Evolutionary conservation across 2,329 filamentous ascomycete species (phyloP).

Genomic region (Setomelanomma holmii): DNA sequence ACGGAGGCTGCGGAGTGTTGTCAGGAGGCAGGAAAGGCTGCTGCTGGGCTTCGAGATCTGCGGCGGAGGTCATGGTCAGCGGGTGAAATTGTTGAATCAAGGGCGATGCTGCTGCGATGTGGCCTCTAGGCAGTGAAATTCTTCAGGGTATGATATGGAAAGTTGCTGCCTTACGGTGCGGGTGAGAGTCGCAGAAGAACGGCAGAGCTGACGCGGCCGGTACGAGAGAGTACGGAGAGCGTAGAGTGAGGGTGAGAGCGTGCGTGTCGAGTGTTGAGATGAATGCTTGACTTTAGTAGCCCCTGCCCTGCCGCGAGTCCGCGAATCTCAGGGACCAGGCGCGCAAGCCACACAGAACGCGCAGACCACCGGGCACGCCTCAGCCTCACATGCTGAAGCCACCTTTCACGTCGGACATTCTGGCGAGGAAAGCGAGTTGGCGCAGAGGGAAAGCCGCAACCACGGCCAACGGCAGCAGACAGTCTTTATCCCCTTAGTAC

Average conservation of each 20-base stretch:
- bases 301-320: slow-evolving; percentile 22
- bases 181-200: slow-evolving; percentile 15
- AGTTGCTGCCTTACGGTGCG: slow-evolving; percentile 38
- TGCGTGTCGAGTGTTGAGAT: slow-evolving; percentile 10
- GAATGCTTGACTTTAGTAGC: slow-evolving; percentile 10
- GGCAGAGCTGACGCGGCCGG: slow-evolving; percentile 34
- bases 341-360: slow-evolving; percentile 16
- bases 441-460: not conserved
- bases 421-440: slow-evolving; percentile 1
- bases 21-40: slow-evolving; percentile 31
- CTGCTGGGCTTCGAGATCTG: slow-evolving; percentile 40
- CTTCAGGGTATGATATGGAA: slow-evolving; percentile 16
- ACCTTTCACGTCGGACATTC: slow-evolving; percentile 16
- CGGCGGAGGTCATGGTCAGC: slow-evolving; percentile 37
- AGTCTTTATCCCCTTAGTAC: slow-evolving; percentile 14
- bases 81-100: slow-evolving; percentile 12
- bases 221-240: slow-evolving; percentile 15
- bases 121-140: slow-evolving; percentile 27
- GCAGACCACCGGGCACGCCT: slow-evolving; percentile 10
- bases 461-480: slow-evolving; percentile 2
- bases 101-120: slow-evolving; percentile 29
- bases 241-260: slow-evolving; percentile 4
- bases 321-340: slow-evolving; percentile 17
- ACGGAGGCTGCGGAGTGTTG: slow-evolving; percentile 13
- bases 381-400: slow-evolving; percentile 6